A percentile compares a stretch with the other conserved stretches of the same genome.
These are phyloP conservation scores for Lolium rigidum DNA, from an alignment of 176 grass and related monocot species.

Conservation along the genomic window DNA sequence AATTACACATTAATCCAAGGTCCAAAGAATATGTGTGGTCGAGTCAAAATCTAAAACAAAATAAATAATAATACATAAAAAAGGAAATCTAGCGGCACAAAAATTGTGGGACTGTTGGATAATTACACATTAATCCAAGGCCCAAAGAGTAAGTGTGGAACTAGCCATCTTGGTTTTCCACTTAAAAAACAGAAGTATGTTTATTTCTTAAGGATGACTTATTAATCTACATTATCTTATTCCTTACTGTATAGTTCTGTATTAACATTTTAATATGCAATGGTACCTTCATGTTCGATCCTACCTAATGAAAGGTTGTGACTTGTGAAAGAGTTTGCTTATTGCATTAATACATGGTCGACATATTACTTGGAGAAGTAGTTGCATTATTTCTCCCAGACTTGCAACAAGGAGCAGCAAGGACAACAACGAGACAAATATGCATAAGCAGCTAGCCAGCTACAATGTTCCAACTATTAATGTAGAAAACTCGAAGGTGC, in stretches of 20 bases:
- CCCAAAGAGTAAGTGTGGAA: neutral
- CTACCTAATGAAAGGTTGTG: neutral
- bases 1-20: too few relatives aligned
- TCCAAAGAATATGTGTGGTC: too few relatives aligned
- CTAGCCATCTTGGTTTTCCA: neutral
- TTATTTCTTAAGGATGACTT: conserved; percentile 7
- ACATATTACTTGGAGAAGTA: neutral
- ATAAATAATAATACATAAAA: too few relatives aligned
- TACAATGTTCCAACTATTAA: conserved; percentile 3
- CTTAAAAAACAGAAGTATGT: neutral
- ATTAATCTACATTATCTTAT: neutral
- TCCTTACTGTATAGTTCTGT: neutral
- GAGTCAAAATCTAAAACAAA: too few relatives aligned
- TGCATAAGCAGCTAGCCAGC: neutral
- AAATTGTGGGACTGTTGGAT: neutral
- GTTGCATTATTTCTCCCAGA: conserved; percentile 5
- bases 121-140: conserved; percentile 11
- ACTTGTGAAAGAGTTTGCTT: neutral
- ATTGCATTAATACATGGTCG: neutral
- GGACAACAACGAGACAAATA: conserved; percentile 29
- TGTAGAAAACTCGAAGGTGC: neutral
- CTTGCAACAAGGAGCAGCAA: conserved; percentile 14
- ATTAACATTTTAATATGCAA: neutral
- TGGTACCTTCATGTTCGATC: neutral
- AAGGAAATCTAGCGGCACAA: neutral